Conservation (phyloP, 163 green algal species). For the Volvox carteri region DNA sequence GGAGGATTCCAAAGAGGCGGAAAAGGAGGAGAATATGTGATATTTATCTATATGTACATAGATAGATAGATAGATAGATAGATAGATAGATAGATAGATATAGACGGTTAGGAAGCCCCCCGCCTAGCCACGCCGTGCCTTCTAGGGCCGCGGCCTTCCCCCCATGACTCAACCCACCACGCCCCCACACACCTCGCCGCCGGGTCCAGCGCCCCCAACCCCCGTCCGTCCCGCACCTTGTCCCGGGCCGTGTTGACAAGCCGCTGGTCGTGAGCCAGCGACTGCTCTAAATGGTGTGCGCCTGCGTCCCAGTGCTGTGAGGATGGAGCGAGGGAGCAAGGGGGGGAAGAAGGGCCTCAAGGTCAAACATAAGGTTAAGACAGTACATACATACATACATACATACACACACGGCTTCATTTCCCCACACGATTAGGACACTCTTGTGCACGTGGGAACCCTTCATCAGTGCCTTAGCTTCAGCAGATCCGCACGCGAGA, state of each 20-base stretch:
- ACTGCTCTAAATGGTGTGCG: background rate
- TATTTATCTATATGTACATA: background rate
- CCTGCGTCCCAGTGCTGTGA: background rate
- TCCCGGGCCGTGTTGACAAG: background rate
- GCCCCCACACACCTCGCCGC: no score
- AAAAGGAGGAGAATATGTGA: background rate
- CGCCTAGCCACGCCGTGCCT: no score
- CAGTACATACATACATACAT: background rate
- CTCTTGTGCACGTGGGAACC: background rate
- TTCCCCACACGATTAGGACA: background rate
- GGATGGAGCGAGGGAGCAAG: background rate
- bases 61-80: background rate
- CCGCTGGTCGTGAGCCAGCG: background rate
- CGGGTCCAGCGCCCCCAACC: no score
- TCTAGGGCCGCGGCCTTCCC: no score
- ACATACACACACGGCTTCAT: background rate
- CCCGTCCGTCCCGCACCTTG: conserved; percentile 26
- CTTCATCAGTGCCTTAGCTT: background rate
- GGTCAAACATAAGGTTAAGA: background rate
- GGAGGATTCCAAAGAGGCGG: background rate
- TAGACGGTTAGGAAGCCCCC: no score
- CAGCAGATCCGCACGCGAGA: no score
- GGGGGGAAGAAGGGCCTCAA: background rate
- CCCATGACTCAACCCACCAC: no score
- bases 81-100: background rate